Conservation (phyloP, 2,329 filamentous ascomycete genomes). For the Arachnopeziza araneosa region DNA sequence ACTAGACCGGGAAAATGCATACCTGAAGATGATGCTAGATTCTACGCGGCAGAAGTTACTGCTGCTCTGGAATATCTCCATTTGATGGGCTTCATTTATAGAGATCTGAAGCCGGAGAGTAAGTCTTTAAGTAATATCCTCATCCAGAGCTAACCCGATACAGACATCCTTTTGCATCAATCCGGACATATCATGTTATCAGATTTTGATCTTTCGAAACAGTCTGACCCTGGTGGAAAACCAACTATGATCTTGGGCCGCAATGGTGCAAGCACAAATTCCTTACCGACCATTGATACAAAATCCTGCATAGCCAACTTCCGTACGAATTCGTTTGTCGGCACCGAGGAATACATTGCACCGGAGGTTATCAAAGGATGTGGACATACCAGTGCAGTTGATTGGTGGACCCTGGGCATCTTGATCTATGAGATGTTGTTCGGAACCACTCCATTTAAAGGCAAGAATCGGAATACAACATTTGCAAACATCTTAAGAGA, state of each 20-base stretch:
- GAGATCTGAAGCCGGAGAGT: conserved; percentile 97
- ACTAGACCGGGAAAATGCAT: conserved; percentile 97
- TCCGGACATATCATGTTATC: conserved; percentile 99
- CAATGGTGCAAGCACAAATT: conserved; percentile 78
- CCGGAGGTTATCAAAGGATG: conserved; percentile 98
- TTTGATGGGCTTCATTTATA: conserved; percentile 98
- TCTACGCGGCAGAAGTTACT: conserved; percentile 96
- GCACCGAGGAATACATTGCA: conserved; percentile 97
- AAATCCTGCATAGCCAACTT: conserved; percentile 98
- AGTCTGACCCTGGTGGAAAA: conserved; percentile 91
- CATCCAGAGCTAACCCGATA: neutral
- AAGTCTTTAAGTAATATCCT: conserved; percentile 36
- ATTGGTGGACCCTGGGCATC: conserved; percentile 99
- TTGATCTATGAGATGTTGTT: conserved; percentile 99
- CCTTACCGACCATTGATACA: conserved; percentile 93
- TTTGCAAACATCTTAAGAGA: conserved; percentile 96
- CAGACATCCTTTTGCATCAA: conserved; percentile 95
- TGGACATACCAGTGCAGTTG: conserved; percentile 94
- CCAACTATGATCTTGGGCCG: conserved; percentile 93
- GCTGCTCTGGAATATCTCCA: conserved; percentile 95
- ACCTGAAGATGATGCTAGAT: conserved; percentile 90
- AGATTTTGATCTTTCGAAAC: conserved; percentile 97
- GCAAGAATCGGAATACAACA: conserved; percentile 96
- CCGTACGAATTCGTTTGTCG: conserved; percentile 96
- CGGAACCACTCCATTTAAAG: conserved; percentile 97